phyloP scores from a whole-genome alignment of 352 stramenopile genomes.

The Globisporangium viniferum region DNA sequence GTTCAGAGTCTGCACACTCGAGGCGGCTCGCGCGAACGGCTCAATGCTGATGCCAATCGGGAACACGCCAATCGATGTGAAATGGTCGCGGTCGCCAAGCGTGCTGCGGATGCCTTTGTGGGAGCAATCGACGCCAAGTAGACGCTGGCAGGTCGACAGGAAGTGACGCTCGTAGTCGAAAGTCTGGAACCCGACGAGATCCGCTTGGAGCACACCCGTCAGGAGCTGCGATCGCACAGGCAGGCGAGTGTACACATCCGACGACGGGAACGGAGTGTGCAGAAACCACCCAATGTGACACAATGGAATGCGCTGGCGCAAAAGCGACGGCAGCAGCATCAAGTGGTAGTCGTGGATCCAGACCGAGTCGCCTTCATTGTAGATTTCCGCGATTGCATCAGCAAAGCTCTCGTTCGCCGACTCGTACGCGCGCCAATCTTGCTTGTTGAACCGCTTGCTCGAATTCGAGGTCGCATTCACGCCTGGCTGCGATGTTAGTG shows the following conservation, averaged over 20 bases:
- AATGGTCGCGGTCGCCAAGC: conserved; percentile 69
- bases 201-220: conserved; percentile 73
- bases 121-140: conserved; percentile 68
- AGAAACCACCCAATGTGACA: conserved; percentile 87
- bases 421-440: conserved; percentile 88
- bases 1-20: conserved; percentile 50
- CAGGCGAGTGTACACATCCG: conserved; percentile 82
- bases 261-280: conserved; percentile 86
- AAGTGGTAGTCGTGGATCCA: conserved; percentile 91
- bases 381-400: conserved; percentile 80
- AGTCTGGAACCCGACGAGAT: conserved; percentile 87
- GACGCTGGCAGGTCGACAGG: conserved; percentile 73
- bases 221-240: conserved; percentile 77
- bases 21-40: conserved; percentile 65
- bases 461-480: conserved; percentile 40
- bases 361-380: conserved; percentile 86
- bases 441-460: conserved; percentile 82
- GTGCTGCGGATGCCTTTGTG: conserved; percentile 77
- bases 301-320: conserved; percentile 68
- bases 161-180: conserved; percentile 90
- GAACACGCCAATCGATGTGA: conserved; percentile 86
- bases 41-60: conserved; percentile 86
- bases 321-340: conserved; percentile 84
- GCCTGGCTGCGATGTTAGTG: conserved; percentile 39
- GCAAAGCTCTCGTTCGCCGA: conserved; percentile 86